phyloP scores from a whole-genome alignment of 805 yeast genomes.

The Debaryomyces hansenii region DNA sequence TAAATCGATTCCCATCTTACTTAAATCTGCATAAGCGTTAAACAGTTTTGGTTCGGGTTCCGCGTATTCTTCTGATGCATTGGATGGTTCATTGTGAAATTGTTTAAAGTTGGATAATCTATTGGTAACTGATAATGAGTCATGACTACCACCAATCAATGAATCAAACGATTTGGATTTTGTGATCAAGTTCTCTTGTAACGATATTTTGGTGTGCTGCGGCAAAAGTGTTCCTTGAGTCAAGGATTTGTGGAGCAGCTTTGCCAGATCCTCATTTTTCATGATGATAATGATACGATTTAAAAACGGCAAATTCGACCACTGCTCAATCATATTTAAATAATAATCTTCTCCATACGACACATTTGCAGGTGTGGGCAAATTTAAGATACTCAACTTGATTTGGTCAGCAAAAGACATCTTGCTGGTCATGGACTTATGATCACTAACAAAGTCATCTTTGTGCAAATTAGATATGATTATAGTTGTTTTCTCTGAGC shows the following conservation, averaged over 20 bases:
- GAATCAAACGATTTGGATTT: conserved; percentile 32
- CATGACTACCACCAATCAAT: conserved; percentile 12
- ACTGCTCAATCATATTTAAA: conserved; percentile 28
- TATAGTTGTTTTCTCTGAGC: conserved; percentile 25
- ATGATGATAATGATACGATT: conserved; percentile 39
- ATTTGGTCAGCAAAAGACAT: conserved; percentile 37
- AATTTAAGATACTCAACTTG: conserved; percentile 30
- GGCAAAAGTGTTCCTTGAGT: background rate
- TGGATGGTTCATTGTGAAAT: conserved; percentile 9
- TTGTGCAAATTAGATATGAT: conserved; percentile 35
- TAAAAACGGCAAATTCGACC: conserved; percentile 41
- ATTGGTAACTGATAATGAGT: conserved; percentile 19
- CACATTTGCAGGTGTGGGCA: conserved; percentile 12
- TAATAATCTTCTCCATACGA: conserved; percentile 18
- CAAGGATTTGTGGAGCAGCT: conserved; percentile 14
- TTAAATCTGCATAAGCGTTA: conserved; percentile 26
- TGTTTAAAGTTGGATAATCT: conserved; percentile 26
- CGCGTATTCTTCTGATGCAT: conserved; percentile 14
- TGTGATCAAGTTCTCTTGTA: conserved; percentile 40
- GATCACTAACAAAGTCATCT: conserved; percentile 26
- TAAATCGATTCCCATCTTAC: conserved; percentile 33
- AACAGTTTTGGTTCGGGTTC: conserved; percentile 39
- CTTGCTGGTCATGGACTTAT: conserved; percentile 1
- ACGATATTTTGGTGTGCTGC: conserved; percentile 24
- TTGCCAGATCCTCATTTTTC: conserved; percentile 27